phyloP scores from a whole-genome alignment of 2,329 filamentous ascomycete species.

The Didymella sp. region DNA sequence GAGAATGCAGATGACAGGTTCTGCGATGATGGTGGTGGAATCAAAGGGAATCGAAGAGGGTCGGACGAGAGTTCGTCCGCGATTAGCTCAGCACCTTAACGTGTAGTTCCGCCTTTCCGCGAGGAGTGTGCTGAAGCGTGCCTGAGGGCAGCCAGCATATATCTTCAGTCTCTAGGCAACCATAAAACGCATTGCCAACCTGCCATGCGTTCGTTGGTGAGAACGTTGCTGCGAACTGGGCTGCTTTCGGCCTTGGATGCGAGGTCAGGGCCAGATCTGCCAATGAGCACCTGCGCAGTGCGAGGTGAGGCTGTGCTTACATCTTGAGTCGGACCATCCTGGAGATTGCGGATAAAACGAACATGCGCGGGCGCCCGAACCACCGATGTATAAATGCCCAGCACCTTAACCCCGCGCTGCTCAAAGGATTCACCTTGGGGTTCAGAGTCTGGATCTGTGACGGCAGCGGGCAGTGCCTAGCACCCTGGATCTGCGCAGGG shows the following conservation, averaged over 20 bases:
- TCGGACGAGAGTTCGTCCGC: conserved; percentile 18
- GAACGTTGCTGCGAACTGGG: conserved; percentile 5
- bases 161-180: conserved; percentile 10
- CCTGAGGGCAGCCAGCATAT: conserved; percentile 12
- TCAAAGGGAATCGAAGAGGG: conserved; percentile 14
- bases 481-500: conserved; percentile 16
- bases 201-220: conserved; percentile 7
- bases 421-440: neutral
- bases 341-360: conserved; percentile 16
- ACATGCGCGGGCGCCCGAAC: neutral
- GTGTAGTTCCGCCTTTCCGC: neutral
- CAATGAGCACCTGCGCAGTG: conserved; percentile 7
- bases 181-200: conserved; percentile 1
- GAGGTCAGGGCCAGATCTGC: neutral
- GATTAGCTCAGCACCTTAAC: conserved; percentile 11
- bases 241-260: conserved; percentile 11
- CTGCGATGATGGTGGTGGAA: conserved; percentile 13
- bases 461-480: neutral
- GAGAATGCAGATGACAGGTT: conserved; percentile 2
- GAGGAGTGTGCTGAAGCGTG: conserved; percentile 7
- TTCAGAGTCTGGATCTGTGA: neutral
- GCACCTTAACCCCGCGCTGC: conserved; percentile 9
- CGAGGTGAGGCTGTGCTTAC: conserved; percentile 16
- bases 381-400: conserved; percentile 10
- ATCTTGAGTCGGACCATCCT: conserved; percentile 10